phyloP scores from a whole-genome alignment of 345 rosid species.

The Eucalyptus caleyi region DNA sequence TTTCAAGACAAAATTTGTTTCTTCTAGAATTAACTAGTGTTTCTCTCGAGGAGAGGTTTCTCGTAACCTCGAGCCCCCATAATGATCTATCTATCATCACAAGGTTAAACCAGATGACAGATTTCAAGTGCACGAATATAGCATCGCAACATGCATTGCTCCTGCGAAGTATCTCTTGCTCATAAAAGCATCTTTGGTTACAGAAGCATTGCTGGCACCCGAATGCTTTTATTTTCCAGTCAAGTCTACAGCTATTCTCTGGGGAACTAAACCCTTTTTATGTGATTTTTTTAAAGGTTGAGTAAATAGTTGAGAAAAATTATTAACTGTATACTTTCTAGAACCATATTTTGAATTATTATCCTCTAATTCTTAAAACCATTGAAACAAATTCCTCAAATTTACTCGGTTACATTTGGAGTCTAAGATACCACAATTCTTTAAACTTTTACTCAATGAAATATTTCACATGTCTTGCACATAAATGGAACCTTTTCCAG shows the following conservation, averaged over 20 bases:
- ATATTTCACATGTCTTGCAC: background rate
- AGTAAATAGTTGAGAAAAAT: background rate
- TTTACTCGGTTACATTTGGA: background rate
- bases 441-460: background rate
- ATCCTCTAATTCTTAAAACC: background rate
- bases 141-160: background rate
- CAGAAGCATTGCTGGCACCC: background rate
- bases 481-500: background rate
- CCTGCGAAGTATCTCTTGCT: background rate
- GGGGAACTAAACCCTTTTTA: background rate
- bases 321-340: background rate
- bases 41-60: background rate
- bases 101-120: background rate
- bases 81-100: background rate
- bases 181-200: background rate
- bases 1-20: background rate
- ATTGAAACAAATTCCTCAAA: background rate
- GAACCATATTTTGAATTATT: background rate
- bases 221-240: background rate
- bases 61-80: background rate
- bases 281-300: background rate
- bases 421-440: background rate
- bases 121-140: background rate
- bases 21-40: background rate
- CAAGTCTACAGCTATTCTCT: background rate